phyloP scores from a whole-genome alignment of 768 basidiomycete species.

The Lanmaoa pseudosensibilis region DNA sequence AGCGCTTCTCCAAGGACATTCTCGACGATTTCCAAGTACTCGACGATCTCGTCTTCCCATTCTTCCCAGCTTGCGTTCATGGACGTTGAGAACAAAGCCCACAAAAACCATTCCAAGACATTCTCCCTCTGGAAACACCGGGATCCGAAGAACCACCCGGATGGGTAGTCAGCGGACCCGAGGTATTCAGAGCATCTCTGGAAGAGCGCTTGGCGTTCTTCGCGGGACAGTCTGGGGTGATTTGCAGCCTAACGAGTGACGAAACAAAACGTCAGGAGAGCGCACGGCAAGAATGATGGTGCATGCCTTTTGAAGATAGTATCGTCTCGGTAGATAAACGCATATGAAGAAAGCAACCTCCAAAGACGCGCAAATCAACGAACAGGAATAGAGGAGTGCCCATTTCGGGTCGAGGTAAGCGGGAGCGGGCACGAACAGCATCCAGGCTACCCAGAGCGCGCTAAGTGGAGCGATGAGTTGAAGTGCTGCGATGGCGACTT shows the following conservation, averaged over 20 bases:
- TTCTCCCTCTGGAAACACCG: conserved; percentile 44
- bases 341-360: conserved; percentile 52
- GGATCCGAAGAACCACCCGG: conserved; percentile 54
- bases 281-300: neutral
- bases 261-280: neutral
- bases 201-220: conserved; percentile 49
- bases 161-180: conserved; percentile 30
- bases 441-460: conserved; percentile 36
- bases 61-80: conserved; percentile 31
- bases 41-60: conserved; percentile 52
- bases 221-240: conserved; percentile 39
- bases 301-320: conserved; percentile 46
- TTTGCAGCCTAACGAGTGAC: conserved; percentile 32
- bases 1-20: conserved; percentile 40
- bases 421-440: conserved; percentile 6
- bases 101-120: conserved; percentile 60
- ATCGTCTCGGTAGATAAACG: conserved; percentile 49
- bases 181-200: conserved; percentile 40
- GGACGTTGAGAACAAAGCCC: conserved; percentile 56
- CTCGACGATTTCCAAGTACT: conserved; percentile 46
- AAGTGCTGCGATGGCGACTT: conserved; percentile 42
- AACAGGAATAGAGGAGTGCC: conserved; percentile 4
- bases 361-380: conserved; percentile 36
- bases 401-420: neutral
- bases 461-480: conserved; percentile 53